Base-by-base conservation (phyloP, 306 rosid species). In the Arachis hypogaea region DNA sequence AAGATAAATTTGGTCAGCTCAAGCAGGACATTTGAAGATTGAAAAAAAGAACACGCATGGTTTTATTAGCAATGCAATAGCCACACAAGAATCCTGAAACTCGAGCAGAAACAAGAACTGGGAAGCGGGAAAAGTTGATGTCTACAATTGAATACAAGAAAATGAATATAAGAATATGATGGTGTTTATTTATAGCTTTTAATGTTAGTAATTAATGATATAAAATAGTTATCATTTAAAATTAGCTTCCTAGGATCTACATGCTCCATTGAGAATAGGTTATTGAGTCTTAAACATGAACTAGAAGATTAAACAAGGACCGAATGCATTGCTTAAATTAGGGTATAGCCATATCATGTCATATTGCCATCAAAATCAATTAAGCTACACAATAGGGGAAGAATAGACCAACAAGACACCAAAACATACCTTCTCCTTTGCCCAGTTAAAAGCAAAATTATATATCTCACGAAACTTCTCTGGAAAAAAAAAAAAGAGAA, bases 371-470 rank as follows among this genome's bases (percentile, higher is more conserved):
- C 59, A 38, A 63, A 55, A 63, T 40, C 47, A 57, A 57, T 63
- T 11, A 71, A 63, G 61, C 66, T 49, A 49, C 58, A 59, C 40
- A 66, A 56, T 61, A 68, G 41, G 55, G 9, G 5, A 56, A 49
- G 9, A 33, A 38, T 40, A 64, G 63, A 58, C 55, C 6, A 78
- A 57, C 72, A 59, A 68, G 52, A 42, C 51, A 56, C 6, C 46
- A 61, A 62, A 29, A 28, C 81, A 36, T 86, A 94, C 99, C 97
- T 94, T 94, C 82, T 94, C 99, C 79, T 92, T 95, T 71, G 99
- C 99, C 99, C 99, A 95, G 76, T 92, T 89, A 86, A 95, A 95
- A 66, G 99, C 97, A 66, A 92, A 95, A 86, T 92, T 95, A 83
- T 95, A 95, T 56, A 95, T 92, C 83, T 95, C 99, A 7, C 96